phyloP scores from a whole-genome alignment of 208 protist genomes.

The Leishmania tarentolae region DNA sequence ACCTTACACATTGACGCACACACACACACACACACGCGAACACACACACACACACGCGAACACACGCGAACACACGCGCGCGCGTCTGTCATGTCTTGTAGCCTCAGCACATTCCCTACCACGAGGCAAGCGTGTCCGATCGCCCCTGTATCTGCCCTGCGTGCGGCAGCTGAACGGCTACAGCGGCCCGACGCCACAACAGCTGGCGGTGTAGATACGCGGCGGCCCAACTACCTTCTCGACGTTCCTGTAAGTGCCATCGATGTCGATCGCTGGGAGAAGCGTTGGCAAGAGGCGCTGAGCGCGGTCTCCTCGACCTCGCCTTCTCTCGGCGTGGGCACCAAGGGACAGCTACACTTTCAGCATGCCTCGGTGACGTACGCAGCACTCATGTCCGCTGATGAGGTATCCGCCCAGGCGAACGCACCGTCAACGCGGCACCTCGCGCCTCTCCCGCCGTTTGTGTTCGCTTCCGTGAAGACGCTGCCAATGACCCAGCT shows the following conservation, averaged over 20 bases:
- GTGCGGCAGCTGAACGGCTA: conserved; percentile 25
- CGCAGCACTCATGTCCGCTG: conserved; percentile 30
- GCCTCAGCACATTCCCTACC: conserved; percentile 23
- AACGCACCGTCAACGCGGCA: conserved; percentile 31
- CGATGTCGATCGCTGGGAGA: conserved; percentile 62
- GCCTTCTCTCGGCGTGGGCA: neutral
- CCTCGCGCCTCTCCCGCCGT: conserved; percentile 69
- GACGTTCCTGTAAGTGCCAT: conserved; percentile 72
- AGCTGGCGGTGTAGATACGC: neutral
- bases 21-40: conserved; percentile 5
- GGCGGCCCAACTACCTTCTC: conserved; percentile 49
- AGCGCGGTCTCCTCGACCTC: neutral
- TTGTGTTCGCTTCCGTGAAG: conserved; percentile 45
- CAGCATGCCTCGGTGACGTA: conserved; percentile 23
- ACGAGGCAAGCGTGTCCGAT: conserved; percentile 26
- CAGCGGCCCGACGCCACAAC: conserved; percentile 15
- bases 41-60: neutral
- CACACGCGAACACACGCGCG: neutral
- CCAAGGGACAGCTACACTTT: neutral
- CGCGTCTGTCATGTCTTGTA: conserved; percentile 23
- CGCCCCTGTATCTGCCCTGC: conserved; percentile 15
- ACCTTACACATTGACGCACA: neutral
- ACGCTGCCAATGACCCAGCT: conserved; percentile 77
- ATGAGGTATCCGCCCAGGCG: neutral
- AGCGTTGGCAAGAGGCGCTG: conserved; percentile 17